A percentile compares a stretch with the other conserved stretches of the same genome.
Evolutionary conservation across 306 rosid genomes (phyloP).

Genomic region (Betula pendula): DNA sequence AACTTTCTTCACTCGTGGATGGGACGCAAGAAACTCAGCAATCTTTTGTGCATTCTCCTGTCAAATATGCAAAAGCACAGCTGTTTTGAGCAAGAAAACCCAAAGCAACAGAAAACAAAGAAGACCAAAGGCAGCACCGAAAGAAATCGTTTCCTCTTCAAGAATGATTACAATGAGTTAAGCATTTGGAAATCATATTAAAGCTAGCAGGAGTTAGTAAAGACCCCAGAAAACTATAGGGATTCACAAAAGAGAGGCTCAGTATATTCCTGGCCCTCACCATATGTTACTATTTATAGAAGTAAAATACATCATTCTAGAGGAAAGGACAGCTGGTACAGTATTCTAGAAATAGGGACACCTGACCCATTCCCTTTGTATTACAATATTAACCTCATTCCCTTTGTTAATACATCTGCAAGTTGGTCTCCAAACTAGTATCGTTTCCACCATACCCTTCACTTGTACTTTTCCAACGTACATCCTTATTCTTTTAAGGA

Average conservation of each 20-base stretch:
- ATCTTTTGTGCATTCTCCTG: conserved; percentile 91
- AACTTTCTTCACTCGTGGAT: conserved; percentile 76
- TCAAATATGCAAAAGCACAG: conserved; percentile 22
- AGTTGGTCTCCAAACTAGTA: too few species aligned
- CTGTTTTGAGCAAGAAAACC: not conserved
- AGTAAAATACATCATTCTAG: too few species aligned
- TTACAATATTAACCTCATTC: too few species aligned
- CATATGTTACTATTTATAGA: not conserved
- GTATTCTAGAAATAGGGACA: too few species aligned
- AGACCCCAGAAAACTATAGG: not conserved
- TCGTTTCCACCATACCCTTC: not conserved
- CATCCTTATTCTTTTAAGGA: not conserved
- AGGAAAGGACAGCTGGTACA: too few species aligned
- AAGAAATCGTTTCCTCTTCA: not conserved
- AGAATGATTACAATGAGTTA: not conserved
- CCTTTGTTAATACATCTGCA: too few species aligned
- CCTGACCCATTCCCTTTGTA: too few species aligned
- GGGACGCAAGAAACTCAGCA: conserved; percentile 84
- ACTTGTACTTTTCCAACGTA: not conserved
- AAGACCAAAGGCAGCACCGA: not conserved
- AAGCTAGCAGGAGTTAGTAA: not conserved
- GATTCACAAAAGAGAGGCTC: too few species aligned
- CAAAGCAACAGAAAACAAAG: not conserved
- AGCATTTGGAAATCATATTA: not conserved
- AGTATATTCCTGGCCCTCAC: not conserved